phyloP scores from a whole-genome alignment of 257 asterid species.

The Solanum dulcamara region DNA sequence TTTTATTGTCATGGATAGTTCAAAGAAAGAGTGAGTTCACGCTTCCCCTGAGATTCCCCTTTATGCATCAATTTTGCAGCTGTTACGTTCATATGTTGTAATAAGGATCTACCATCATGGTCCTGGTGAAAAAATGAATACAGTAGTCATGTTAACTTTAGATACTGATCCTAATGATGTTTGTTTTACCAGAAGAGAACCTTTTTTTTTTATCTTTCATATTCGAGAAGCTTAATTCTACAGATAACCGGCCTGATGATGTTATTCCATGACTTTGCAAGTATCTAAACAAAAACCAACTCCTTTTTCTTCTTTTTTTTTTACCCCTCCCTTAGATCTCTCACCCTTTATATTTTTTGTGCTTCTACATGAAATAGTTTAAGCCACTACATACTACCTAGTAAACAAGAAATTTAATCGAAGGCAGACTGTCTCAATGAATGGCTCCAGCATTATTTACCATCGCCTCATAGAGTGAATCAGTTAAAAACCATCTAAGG shows the following conservation, averaged over 20 bases:
- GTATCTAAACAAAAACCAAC: not conserved
- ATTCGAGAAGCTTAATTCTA: not conserved
- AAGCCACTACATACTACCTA: not conserved
- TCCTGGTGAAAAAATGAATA: not conserved
- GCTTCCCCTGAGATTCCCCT: not conserved
- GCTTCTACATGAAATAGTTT: not conserved
- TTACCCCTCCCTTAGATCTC: too few relatives aligned
- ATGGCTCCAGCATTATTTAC: not conserved
- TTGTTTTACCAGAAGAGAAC: not conserved
- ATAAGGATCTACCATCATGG: not conserved
- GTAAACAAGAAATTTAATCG: not conserved
- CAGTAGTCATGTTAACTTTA: not conserved
- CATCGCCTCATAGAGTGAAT: not conserved
- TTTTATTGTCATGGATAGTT: not conserved
- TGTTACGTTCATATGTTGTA: not conserved
- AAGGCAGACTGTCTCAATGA: not conserved
- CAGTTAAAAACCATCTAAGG: not conserved
- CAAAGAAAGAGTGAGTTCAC: not conserved
- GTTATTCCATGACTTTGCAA: not conserved
- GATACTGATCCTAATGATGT: not conserved
- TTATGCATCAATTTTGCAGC: not conserved
- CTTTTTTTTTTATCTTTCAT: not conserved
- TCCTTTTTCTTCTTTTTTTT: too few relatives aligned
- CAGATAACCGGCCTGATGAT: not conserved
- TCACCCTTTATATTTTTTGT: not conserved